Conservation (phyloP, 2,329 filamentous ascomycete species). For the Balansia obtecta region DNA sequence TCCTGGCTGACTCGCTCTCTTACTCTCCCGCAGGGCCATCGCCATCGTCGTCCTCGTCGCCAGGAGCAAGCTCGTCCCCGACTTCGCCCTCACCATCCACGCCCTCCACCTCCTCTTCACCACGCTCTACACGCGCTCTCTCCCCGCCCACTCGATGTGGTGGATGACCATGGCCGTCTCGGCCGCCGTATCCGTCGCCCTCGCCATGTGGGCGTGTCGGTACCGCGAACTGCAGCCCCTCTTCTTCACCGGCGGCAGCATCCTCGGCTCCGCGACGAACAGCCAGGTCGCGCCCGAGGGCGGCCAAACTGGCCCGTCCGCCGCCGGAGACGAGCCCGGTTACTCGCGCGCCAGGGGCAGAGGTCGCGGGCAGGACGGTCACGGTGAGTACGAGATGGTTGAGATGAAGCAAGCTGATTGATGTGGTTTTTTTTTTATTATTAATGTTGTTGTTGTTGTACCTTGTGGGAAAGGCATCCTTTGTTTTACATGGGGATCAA, state of each 20-base stretch:
- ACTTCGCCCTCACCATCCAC: slow-evolving; percentile 86
- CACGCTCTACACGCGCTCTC: slow-evolving; percentile 60
- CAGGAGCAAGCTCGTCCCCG: slow-evolving; percentile 85
- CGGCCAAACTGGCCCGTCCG: slow-evolving; percentile 16
- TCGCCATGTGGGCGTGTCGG: slow-evolving; percentile 84
- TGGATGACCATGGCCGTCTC: slow-evolving; percentile 52
- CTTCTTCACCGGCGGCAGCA: slow-evolving; percentile 57
- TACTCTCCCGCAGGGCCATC: slow-evolving; percentile 47
- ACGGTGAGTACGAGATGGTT: slow-evolving; percentile 55
- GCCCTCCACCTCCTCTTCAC: slow-evolving; percentile 69
- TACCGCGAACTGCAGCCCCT: slow-evolving; percentile 85
- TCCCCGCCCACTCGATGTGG: slow-evolving; percentile 77
- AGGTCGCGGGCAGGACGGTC: slow-evolving; percentile 40
- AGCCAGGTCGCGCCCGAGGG: slow-evolving; percentile 12
- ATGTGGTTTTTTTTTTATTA: background rate
- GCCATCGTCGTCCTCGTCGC: slow-evolving; percentile 74
- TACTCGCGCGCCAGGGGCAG: slow-evolving; percentile 12
- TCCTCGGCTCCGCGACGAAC: slow-evolving; percentile 17
- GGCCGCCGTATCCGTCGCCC: slow-evolving; percentile 33
- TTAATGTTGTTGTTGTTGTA: too few relatives aligned
- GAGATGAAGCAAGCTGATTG: slow-evolving; percentile 27
- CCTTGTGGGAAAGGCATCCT: too few relatives aligned
- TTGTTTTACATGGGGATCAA: too few relatives aligned
- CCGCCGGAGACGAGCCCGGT: slow-evolving; percentile 19
- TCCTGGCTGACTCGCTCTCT: background rate